Evolutionary conservation across 768 basidiomycete genomes (phyloP), one percentile per base, ranked within the genome.

Genomic region (Lyophyllum atratum): DNA sequence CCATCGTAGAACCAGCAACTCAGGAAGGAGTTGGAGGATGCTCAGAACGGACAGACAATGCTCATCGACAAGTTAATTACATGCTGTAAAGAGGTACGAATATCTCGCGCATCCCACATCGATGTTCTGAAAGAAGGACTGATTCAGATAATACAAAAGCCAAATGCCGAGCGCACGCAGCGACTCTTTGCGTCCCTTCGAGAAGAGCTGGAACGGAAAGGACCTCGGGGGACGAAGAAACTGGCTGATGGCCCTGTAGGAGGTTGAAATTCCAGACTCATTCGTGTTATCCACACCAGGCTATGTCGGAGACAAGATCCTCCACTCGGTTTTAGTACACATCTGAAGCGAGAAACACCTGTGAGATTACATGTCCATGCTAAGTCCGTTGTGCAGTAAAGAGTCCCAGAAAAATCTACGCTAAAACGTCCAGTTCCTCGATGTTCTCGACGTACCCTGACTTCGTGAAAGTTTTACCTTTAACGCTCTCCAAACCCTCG

Each of bases 21-120:
- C 58, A 81, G 83, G 64, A 88, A 88, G 68, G 88, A 92, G 50
- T 76, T 93, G 54, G 90, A 93, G 62, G 86, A 89, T n/a, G 83
- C 85, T 21, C 89, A 90, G 68, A 85, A 84, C 57, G 85, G 85
- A 44, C 90, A 93, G 70, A 83, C 89, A 24, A 80, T 87, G 74
- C 80, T 93, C 56, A 87, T 93, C 58, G 91, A 93, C 74, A 92
- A 91, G 64, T 77, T 93, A 49, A 86, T 92, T 62, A 79, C 86
- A 22, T 93, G 90, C 65, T 93, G 90, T 78, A 90, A 91, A 79
- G 92, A 93, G 84, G 92, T 92, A 64, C 70, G 87, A 11, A 12
- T 24, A 34, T 56, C 50, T 49, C 19, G 14, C 19, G 15, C 37
- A 49, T 46, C 15, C 39, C 40, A 6, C 39, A 45, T 44, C 54